Conservation (phyloP, 192 early-diverging fungal genomes). For the Backusella parvicylindrica region DNA sequence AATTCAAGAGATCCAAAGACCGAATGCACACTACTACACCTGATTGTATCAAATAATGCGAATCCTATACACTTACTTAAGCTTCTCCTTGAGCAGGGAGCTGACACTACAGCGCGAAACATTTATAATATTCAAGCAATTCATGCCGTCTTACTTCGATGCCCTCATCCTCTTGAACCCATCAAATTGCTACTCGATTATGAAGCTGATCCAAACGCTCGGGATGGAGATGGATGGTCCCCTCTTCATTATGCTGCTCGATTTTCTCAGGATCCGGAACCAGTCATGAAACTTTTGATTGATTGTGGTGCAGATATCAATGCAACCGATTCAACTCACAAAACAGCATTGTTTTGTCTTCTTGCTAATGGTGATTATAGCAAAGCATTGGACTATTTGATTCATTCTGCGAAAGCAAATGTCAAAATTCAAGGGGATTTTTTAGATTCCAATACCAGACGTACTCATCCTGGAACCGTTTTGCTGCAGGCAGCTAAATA, state of each 20-base stretch:
- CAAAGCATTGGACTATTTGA: slow-evolving; percentile 11
- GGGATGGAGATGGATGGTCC: slow-evolving; percentile 63
- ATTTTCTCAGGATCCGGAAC: slow-evolving; percentile 15
- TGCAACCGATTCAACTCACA: slow-evolving; percentile 15
- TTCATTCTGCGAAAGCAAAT: slow-evolving; percentile 11
- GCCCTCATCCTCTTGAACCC: neutral
- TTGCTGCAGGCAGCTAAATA: slow-evolving; percentile 36
- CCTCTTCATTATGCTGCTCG: slow-evolving; percentile 42
- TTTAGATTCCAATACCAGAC: slow-evolving; percentile 9
- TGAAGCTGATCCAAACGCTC: slow-evolving; percentile 54
- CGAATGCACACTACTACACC: slow-evolving; percentile 30
- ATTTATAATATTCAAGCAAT: slow-evolving; percentile 21
- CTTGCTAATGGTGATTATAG: slow-evolving; percentile 32
- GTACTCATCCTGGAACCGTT: slow-evolving; percentile 12
- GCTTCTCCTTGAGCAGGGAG: slow-evolving; percentile 18
- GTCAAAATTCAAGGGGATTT: slow-evolving; percentile 17
- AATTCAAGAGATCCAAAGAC: slow-evolving; percentile 27
- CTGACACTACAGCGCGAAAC: slow-evolving; percentile 22
- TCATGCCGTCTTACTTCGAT: slow-evolving; percentile 17
- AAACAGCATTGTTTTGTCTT: slow-evolving; percentile 27
- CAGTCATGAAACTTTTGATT: slow-evolving; percentile 19
- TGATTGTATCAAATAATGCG: slow-evolving; percentile 14
- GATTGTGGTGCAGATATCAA: slow-evolving; percentile 31
- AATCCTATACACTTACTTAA: slow-evolving; percentile 19
- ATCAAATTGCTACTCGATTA: slow-evolving; percentile 18